phyloP scores from a whole-genome alignment of 2,329 filamentous ascomycete species.

The Fusarium subglutinans region DNA sequence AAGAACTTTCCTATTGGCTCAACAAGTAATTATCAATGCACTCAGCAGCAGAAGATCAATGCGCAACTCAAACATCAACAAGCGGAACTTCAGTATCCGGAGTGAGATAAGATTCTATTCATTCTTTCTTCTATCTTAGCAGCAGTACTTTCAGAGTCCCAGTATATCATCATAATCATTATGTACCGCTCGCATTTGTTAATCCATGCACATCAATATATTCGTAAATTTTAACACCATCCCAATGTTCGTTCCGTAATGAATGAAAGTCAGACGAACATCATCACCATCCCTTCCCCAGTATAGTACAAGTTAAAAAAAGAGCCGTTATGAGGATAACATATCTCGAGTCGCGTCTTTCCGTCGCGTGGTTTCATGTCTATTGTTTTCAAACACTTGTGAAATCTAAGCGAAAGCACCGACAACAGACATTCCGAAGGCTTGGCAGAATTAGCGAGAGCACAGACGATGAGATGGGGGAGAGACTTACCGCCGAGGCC shows the following conservation, averaged over 20 bases:
- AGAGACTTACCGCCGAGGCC: slow-evolving; percentile 58
- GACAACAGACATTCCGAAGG: slow-evolving; percentile 31
- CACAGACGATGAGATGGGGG: background rate
- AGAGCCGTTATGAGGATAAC: background rate
- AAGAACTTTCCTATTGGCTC: background rate
- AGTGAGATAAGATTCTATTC: background rate
- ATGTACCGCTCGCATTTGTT: background rate
- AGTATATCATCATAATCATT: background rate
- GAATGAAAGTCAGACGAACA: background rate
- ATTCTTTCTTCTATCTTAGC: background rate
- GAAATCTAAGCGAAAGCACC: slow-evolving; percentile 26
- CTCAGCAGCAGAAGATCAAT: background rate
- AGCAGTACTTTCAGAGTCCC: background rate
- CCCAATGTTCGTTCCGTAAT: background rate
- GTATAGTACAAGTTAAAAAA: background rate
- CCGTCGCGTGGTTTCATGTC: slow-evolving; percentile 5
- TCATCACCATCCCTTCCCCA: background rate
- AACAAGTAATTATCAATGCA: background rate
- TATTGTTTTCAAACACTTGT: background rate
- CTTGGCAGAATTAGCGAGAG: slow-evolving; percentile 4
- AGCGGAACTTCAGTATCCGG: background rate
- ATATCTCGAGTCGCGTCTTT: background rate
- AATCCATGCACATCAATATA: slow-evolving; percentile 5
- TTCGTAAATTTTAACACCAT: background rate
- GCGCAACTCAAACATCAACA: background rate